phyloP scores from a whole-genome alignment of 2,329 filamentous ascomycete species.

The Rhinocladiella similis region DNA sequence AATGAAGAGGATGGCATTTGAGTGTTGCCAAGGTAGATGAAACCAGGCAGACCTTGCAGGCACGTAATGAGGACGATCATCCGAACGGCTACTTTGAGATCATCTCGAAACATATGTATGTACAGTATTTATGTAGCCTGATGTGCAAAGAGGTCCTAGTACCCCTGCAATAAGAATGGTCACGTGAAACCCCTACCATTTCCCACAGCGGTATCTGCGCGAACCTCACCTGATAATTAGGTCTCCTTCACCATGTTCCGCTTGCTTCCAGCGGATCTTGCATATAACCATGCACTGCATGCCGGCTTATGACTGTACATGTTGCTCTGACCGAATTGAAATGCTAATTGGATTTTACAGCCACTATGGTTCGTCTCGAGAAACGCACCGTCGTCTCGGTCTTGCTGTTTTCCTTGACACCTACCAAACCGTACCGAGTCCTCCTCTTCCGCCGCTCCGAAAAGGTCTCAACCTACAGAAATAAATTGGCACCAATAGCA shows the following conservation, averaged over 20 bases:
- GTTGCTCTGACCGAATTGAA: not conserved
- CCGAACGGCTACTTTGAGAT: slow-evolving; percentile 17
- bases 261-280: not conserved
- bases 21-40: slow-evolving; percentile 27
- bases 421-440: slow-evolving; percentile 41
- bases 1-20: slow-evolving; percentile 31
- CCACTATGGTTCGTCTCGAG: slow-evolving; percentile 9
- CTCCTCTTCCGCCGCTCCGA: slow-evolving; percentile 64
- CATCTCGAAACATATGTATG: too few relatives aligned
- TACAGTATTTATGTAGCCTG: too few relatives aligned
- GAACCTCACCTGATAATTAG: too few relatives aligned
- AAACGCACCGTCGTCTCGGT: slow-evolving; percentile 44
- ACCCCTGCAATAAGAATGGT: too few relatives aligned
- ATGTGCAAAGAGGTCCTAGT: too few relatives aligned
- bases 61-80: slow-evolving; percentile 17
- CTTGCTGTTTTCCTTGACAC: slow-evolving; percentile 40
- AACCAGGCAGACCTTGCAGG: slow-evolving; percentile 15
- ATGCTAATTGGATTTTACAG: not conserved
- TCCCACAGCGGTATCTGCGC: too few relatives aligned
- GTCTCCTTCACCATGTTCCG: too few relatives aligned
- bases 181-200: too few relatives aligned
- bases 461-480: slow-evolving; percentile 60
- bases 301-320: too few relatives aligned
- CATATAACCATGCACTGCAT: not conserved
- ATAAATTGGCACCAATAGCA: slow-evolving; percentile 62